These are phyloP conservation scores for Ligustrum vulgare DNA, from an alignment of 257 asterid genomes.

Conservation along the genomic window DNA sequence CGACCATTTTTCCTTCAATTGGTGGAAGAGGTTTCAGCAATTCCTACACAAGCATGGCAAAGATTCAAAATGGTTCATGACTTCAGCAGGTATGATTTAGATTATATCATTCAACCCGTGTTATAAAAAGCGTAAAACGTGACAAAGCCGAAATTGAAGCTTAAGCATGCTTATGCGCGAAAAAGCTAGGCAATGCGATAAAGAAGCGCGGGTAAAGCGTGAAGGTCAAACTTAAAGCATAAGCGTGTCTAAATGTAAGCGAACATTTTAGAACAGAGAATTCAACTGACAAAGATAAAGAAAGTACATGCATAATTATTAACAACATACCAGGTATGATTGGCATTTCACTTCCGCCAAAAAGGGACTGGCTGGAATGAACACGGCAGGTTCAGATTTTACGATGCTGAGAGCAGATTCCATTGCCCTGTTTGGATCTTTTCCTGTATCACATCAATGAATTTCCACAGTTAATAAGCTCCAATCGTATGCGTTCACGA, in stretches of 20 bases:
- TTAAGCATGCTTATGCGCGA: too few species aligned
- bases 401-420: neutral
- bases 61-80: neutral
- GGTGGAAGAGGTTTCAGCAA: constrained; percentile 25
- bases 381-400: constrained; percentile 25
- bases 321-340: constrained; percentile 40
- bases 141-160: too few species aligned
- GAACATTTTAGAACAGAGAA: too few species aligned
- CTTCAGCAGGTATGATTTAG: neutral
- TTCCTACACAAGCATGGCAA: constrained; percentile 29
- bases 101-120: too few species aligned
- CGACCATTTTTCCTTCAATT: constrained; percentile 13
- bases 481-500: neutral
- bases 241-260: too few species aligned
- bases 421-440: neutral
- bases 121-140: too few species aligned
- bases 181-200: too few species aligned
- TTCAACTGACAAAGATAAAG: too few species aligned
- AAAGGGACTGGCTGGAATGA: constrained; percentile 20
- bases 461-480: constrained; percentile 16
- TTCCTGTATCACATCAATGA: constrained; percentile 26
- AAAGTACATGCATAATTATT: too few species aligned
- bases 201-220: too few species aligned
- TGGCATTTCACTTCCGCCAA: constrained; percentile 34
- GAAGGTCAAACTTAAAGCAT: too few species aligned